A percentile compares a stretch with the other conserved stretches of the same genome.
Conservation (phyloP, 495 filamentous ascomycete species). For the Podospora pseudopauciseta region DNA sequence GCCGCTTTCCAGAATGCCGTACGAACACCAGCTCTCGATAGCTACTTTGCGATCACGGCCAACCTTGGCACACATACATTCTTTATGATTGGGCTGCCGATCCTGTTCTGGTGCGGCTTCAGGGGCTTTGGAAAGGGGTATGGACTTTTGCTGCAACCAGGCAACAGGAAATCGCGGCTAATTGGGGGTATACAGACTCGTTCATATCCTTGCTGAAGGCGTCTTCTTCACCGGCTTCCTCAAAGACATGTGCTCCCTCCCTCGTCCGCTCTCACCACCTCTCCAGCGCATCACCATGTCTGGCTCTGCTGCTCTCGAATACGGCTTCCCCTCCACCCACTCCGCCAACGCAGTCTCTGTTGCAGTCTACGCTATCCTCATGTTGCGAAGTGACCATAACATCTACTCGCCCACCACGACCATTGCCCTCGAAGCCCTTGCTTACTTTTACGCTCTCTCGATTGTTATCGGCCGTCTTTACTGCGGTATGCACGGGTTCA, state of each 20-base stretch:
- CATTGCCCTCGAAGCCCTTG: conserved; percentile 58
- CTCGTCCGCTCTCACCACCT: conserved; percentile 87
- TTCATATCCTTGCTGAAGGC: conserved; percentile 80
- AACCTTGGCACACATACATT: conserved; percentile 98
- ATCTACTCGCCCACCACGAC: conserved; percentile 49
- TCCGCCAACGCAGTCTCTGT: conserved; percentile 96
- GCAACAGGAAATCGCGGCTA: conserved; percentile 12
- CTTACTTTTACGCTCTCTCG: conserved; percentile 82
- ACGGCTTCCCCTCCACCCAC: conserved; percentile 95
- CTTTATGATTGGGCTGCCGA: conserved; percentile 91
- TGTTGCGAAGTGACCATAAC: conserved; percentile 56
- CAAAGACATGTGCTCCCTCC: conserved; percentile 93
- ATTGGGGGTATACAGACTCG: conserved; percentile 55
- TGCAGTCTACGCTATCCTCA: conserved; percentile 72
- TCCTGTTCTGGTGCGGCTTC: conserved; percentile 94
- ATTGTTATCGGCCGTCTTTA: conserved; percentile 89
- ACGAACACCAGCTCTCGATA: conserved; percentile 78
- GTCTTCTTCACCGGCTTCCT: conserved; percentile 93
- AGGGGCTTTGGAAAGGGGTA: conserved; percentile 78
- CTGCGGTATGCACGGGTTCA: conserved; percentile 97
- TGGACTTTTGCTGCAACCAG: conserved; percentile 37
- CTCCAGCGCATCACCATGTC: conserved; percentile 96
- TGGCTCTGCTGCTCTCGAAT: conserved; percentile 87
- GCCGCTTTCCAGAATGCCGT: conserved; percentile 75
- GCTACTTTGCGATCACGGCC: conserved; percentile 93